Evolutionary conservation across 2,329 filamentous ascomycete species (phyloP), one percentile per base, ranked within the genome.

Genomic region (Neopestalotiopsis sp.): DNA sequence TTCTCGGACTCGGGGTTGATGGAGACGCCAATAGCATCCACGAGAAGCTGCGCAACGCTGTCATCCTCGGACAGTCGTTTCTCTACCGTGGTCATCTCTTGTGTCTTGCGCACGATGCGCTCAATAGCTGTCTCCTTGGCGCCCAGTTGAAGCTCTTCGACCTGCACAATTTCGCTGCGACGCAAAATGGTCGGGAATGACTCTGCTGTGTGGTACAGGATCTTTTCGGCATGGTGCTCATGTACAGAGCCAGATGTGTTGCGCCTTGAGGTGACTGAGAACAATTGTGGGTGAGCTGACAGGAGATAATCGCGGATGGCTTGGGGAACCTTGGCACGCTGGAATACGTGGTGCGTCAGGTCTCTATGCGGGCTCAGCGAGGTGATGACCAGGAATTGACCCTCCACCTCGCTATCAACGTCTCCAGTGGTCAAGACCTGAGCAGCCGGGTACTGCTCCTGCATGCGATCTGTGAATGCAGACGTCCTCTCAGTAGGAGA

Each of bases 51-150:
- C 17, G 91, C 87, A 58, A 89, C 88, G 9, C 91, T 88, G 68
- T 95, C 93, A 5, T 92, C 92, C 28, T 93, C 90, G 1, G 86
- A 82, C 9, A 95, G 85, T 64, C 90, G 90, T 78, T 91, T 93
- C 78, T 97, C 94, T 1, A 97, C 84, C 0, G 87, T 81, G 1
- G 89, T 85, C 83, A 98, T 89, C 80, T 98, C 95, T 69, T 93
- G 89, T 0, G 95, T 97, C 84, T 98, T 98, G 69, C 95, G 90
- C 74, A 94, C 91, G 40, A 96, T 95, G 17, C 95, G 91, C 79
- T 98, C 95, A 70, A 98, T 85, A 0, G 92, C 95, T n/a, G 94
- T 95, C 80, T 98, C 92, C 69, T 96, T 85, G 6, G 95, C 90
- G 40, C 88, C 88, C 32, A 98, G 84, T 12, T 86, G 86, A 20